Base-by-base conservation (phyloP, 176 grass and related monocot species). In the Avena sativa region DNA sequence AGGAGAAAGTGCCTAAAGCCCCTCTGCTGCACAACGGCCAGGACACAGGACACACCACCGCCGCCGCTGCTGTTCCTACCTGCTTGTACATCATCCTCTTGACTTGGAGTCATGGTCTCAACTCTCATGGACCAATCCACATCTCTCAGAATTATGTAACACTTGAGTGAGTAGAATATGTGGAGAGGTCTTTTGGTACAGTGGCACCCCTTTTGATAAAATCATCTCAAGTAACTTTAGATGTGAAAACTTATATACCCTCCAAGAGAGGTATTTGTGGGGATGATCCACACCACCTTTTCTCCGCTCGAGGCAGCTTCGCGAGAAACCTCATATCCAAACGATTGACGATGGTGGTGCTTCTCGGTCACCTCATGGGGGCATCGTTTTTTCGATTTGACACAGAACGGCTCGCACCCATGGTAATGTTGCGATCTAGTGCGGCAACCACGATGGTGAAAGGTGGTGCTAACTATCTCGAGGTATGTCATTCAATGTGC, bases 1-100 rank as follows among this genome's bases (percentile, higher is more conserved):
- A 88, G 84, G 80, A 57, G 73, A 90, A 91, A 86, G 58, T 74
- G 76, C 59, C 43, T 16, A 85, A 88, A 85, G 66, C 14, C 48
- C 21, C 52, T 7, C 40, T 43, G 40, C 17, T 25, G 32, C 53
- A 40, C 26, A 75, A 69, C 85, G 20, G 89, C 56, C 81, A 71
- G 40, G 59, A 8, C 20, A 56, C 81, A 71, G 40, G 59, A 8
- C 20, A 26, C 38, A 32, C 25, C 38, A 32, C 25, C 1, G 3
- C 73, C 0, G 12, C 15, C 20, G 62, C 48, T 17, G 14, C 8
- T 53, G n/a, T n/a, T n/a, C n/a, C n/a, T n/a, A 16, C 14, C 12
- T 76, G 14, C 14, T 2, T 74, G 86, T 44, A 26, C 62, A 77
- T 12, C 50, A 49, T 69, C 38, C 26, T 21, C 79, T 88, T 84